Evolutionary conservation across 2,329 filamentous ascomycete genomes (phyloP).

Genomic region (Fusarium bulbicola): DNA sequence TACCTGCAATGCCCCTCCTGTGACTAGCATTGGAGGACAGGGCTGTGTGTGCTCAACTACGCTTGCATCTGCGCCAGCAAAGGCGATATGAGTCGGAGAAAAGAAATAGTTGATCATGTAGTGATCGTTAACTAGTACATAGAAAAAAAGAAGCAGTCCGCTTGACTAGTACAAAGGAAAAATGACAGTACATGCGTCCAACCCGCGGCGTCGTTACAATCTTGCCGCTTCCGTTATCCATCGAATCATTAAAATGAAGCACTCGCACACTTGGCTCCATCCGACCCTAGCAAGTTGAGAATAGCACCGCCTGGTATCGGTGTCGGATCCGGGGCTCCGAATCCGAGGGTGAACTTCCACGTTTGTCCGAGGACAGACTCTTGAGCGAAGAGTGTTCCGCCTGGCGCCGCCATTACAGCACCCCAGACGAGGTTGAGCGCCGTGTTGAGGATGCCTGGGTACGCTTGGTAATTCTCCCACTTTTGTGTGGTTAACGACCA

Average conservation of each 20-base stretch:
- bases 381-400: slow-evolving; percentile 4
- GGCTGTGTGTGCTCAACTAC: slow-evolving; percentile 53
- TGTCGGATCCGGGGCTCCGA: background rate
- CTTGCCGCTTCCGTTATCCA: slow-evolving; percentile 17
- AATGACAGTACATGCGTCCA: slow-evolving; percentile 10
- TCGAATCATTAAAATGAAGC: background rate
- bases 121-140: slow-evolving; percentile 18
- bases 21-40: slow-evolving; percentile 52
- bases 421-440: slow-evolving; percentile 15
- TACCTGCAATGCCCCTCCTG: slow-evolving; percentile 56
- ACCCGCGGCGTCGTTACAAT: slow-evolving; percentile 21
- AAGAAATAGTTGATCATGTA: slow-evolving; percentile 14
- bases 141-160: slow-evolving; percentile 4
- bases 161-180: slow-evolving; percentile 19
- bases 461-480: background rate
- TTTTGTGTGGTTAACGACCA: background rate
- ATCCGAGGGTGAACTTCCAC: slow-evolving; percentile 9
- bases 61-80: slow-evolving; percentile 28
- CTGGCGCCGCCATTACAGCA: background rate
- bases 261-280: slow-evolving; percentile 27
- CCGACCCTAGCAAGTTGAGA: slow-evolving; percentile 8
- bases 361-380: slow-evolving; percentile 8
- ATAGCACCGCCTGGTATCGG: background rate
- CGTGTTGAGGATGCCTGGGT: background rate
- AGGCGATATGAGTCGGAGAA: slow-evolving; percentile 11